Conservation (phyloP, 177 flowering plant species). For the Vitis hybrid region DNA sequence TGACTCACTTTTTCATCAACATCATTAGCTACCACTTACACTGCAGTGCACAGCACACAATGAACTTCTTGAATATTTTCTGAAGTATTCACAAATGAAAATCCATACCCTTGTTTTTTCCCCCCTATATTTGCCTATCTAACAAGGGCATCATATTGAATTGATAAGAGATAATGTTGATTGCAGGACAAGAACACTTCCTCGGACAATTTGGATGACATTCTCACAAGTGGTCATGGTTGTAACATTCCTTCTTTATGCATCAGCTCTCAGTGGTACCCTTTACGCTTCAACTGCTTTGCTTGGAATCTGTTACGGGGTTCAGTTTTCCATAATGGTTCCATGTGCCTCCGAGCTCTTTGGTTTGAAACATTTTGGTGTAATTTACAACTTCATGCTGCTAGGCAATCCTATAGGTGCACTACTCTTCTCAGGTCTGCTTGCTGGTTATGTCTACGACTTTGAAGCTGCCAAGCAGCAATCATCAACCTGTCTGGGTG, state of each 20-base stretch:
- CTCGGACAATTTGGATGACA: conserved; percentile 50
- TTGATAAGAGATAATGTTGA: background rate
- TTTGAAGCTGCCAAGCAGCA: conserved; percentile 53
- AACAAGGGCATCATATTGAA: background rate
- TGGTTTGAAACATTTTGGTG: conserved; percentile 53
- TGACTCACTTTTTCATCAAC: too few relatives aligned
- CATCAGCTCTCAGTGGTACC: conserved; percentile 28
- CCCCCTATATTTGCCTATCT: too few relatives aligned
- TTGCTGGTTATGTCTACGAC: conserved; percentile 64
- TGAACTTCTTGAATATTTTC: too few relatives aligned
- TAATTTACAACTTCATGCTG: conserved; percentile 54
- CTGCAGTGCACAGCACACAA: too few relatives aligned
- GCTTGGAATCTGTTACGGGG: conserved; percentile 41
- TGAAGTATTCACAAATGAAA: too few relatives aligned
- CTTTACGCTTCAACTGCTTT: conserved; percentile 37
- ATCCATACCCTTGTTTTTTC: too few relatives aligned
- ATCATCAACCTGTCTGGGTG: conserved; percentile 45
- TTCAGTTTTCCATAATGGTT: conserved; percentile 32
- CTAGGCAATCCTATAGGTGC: conserved; percentile 70
- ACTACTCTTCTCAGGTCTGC: conserved; percentile 58
- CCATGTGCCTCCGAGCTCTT: conserved; percentile 48
- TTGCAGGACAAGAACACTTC: conserved; percentile 36
- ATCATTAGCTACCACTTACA: too few relatives aligned
- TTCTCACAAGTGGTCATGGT: conserved; percentile 37
- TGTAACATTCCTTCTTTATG: conserved; percentile 31